Percentiles rank a stretch among this genome's conserved stretches.
phyloP scores from a whole-genome alignment of 805 yeast genomes.

The Grigorovia transvaalensis region DNA sequence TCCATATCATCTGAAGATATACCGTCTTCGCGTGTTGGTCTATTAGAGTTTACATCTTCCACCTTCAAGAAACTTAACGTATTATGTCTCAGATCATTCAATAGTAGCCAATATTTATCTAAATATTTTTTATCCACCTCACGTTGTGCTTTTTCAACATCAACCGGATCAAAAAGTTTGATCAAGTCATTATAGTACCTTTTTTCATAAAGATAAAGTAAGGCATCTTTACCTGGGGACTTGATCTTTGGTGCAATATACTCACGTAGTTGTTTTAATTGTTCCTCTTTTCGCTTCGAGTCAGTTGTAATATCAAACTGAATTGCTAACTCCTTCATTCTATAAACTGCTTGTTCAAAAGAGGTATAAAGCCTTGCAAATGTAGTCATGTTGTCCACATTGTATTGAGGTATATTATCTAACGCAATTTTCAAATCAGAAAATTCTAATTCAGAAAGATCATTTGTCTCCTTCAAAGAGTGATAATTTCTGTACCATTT shows the following conservation, averaged over 20 bases:
- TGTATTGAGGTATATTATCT: constrained; percentile 13
- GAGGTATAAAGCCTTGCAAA: constrained; percentile 8
- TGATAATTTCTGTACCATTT: constrained; percentile 6
- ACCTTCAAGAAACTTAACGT: constrained; percentile 5
- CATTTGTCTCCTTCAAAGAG: constrained; percentile 6
- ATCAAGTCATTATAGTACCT: constrained; percentile 11
- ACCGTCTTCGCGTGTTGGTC: neutral
- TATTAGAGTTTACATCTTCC: neutral
- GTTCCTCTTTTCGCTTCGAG: constrained; percentile 8
- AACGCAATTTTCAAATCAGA: constrained; percentile 13
- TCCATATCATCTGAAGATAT: neutral
- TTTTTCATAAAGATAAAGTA: constrained; percentile 13
- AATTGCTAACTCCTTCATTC: constrained; percentile 22
- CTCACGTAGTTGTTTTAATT: constrained; percentile 9
- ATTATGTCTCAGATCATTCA: constrained; percentile 6
- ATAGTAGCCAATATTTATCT: constrained; percentile 8
- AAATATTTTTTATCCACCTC: constrained; percentile 7
- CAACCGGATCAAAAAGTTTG: constrained; percentile 2
- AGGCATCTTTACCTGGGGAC: constrained; percentile 23
- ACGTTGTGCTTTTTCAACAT: constrained; percentile 1
- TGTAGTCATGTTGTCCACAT: constrained; percentile 10
- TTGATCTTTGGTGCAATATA: constrained; percentile 7
- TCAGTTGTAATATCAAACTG: constrained; percentile 9
- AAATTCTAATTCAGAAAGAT: constrained; percentile 10
- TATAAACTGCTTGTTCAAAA: constrained; percentile 16